Evolutionary conservation across 192 early-diverging fungal genomes (phyloP), one percentile per base, ranked within the genome.

Genomic region (Mortierella claussenii): DNA sequence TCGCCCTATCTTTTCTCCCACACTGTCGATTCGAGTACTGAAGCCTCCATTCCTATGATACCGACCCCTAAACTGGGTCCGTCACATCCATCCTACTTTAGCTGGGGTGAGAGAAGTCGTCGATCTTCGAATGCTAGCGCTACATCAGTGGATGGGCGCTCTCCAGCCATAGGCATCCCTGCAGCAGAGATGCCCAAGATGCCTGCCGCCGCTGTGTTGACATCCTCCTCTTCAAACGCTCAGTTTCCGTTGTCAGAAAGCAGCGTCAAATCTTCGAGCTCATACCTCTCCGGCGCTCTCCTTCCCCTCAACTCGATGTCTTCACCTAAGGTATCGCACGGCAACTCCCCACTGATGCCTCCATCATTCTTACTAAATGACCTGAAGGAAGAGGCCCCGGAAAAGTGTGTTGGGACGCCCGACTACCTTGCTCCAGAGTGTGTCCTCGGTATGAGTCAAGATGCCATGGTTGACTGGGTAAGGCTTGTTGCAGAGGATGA

Each of bases 401-500:
- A 90, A 44, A 81, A 80, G 15, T 92, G 90, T 55, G 90, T 91
- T 17, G 94, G 94, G n/a, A 96, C 94, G 17, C 94, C 94, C 1
- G 94, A 96, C 69, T 96, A 96, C 60, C 60, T 96, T 45, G 94
- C 94, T 15, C 94, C 94, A 17, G 94, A 96, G 62, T 89, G 89
- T 59, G 95, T 96, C 40, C 74, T 96, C 28, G 94, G 94, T 15
- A 80, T 91, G 37, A 92, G 92, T 17, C 91, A 96, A 68, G 93
- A 93, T 61, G 82, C 85, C 5, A 89, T 89, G 78, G 94, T 96
- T 10, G 94, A 96, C 80, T 96, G 94, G 94, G 92, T 93, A 85
- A 82, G 69, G 69, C 4, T n/a, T 15, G 20, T 36, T 12, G 20
- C 13, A 17, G 27, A 13, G n/a, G n/a, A n/a, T n/a, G 27, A 40